These are phyloP conservation scores for Termitomyces titanicus DNA, from an alignment of 768 basidiomycete species.

Conservation along the genomic window DNA sequence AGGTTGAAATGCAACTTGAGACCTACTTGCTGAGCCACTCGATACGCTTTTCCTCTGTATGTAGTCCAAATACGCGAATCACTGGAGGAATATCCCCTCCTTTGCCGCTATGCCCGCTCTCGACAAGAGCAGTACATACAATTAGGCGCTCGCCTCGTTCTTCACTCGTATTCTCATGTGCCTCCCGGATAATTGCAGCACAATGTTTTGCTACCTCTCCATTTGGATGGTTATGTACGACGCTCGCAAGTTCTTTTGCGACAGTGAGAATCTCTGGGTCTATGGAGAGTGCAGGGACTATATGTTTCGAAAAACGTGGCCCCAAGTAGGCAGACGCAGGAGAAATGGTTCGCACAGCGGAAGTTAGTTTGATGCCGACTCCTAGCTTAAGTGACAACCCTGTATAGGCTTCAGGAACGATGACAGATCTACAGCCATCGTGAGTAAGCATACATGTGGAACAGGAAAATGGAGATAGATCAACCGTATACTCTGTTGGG, in stretches of 20 bases:
- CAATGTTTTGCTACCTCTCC: conserved; percentile 54
- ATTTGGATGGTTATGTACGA: conserved; percentile 43
- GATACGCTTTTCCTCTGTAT: conserved; percentile 46
- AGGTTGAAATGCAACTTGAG: background rate
- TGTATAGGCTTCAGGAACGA: conserved; percentile 42
- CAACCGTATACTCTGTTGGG: conserved; percentile 54
- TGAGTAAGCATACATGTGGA: background rate
- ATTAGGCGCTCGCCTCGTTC: conserved; percentile 47
- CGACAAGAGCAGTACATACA: conserved; percentile 54
- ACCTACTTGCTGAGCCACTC: conserved; percentile 47
- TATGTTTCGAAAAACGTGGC: conserved; percentile 49
- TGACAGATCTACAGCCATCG: conserved; percentile 39
- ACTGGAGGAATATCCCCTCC: conserved; percentile 44
- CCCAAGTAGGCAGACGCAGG: conserved; percentile 54
- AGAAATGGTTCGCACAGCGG: conserved; percentile 57
- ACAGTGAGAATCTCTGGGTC: conserved; percentile 48
- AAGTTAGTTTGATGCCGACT: conserved; percentile 54
- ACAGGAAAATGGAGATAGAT: background rate
- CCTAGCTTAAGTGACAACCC: conserved; percentile 51
- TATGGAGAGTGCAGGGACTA: conserved; percentile 46
- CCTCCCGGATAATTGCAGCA: conserved; percentile 49
- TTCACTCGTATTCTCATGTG: conserved; percentile 44
- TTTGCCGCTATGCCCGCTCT: conserved; percentile 46
- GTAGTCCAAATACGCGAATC: conserved; percentile 45
- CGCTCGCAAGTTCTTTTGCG: conserved; percentile 52